Conservation (phyloP, 1,284 basidiomycete species). For the Sanguinoderma infundibulare region DNA sequence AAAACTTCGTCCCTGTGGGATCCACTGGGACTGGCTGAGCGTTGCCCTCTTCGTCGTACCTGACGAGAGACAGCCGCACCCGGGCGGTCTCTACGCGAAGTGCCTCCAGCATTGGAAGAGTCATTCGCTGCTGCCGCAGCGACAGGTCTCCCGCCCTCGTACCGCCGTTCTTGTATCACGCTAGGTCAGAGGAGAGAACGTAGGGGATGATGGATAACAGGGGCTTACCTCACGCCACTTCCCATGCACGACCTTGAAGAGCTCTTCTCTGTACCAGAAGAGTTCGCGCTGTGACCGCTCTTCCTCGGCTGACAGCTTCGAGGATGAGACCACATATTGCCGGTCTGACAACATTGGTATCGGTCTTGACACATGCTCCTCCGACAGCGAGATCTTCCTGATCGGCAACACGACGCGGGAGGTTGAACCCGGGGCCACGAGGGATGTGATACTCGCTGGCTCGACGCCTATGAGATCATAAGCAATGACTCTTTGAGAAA, state of each 20-base stretch:
- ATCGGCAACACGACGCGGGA: conserved; percentile 82
- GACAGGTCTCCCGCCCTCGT: conserved; percentile 76
- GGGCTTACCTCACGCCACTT: conserved; percentile 82
- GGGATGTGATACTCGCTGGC: conserved; percentile 51
- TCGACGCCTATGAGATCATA: conserved; percentile 40
- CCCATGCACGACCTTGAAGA: conserved; percentile 72
- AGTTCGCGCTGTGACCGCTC: conserved; percentile 70
- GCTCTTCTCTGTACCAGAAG: conserved; percentile 93
- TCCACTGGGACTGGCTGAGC: conserved; percentile 26
- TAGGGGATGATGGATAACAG: neutral
- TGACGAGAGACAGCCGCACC: conserved; percentile 61
- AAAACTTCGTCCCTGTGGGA: conserved; percentile 43
- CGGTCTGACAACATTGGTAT: conserved; percentile 87
- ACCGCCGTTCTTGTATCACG: conserved; percentile 66
- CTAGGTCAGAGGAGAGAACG: conserved; percentile 1
- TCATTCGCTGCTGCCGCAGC: conserved; percentile 77
- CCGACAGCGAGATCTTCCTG: conserved; percentile 65
- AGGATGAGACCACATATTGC: conserved; percentile 91
- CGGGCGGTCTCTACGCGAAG: conserved; percentile 67
- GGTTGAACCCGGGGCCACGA: conserved; percentile 85
- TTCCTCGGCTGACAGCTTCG: conserved; percentile 62
- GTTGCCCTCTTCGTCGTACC: conserved; percentile 37
- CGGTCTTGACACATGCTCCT: conserved; percentile 60
- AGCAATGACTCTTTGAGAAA: conserved; percentile 3
- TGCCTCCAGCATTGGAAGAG: conserved; percentile 75